Base-by-base conservation (phyloP, 2,329 filamentous ascomycete species). In the Cercospora zeae-maydis region DNA sequence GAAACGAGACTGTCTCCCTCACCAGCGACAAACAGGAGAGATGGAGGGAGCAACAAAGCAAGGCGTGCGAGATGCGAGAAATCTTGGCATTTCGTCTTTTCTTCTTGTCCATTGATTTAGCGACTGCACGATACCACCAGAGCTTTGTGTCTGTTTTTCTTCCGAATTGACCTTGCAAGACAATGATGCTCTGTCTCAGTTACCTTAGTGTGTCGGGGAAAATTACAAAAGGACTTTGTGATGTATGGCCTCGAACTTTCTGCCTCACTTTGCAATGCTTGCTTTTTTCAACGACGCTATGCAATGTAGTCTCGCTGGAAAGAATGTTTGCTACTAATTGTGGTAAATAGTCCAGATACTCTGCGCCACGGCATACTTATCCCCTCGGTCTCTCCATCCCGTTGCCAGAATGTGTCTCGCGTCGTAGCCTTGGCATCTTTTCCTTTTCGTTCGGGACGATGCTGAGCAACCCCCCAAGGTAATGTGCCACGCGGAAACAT, bases 51-150 rank as follows among this genome's bases (percentile, higher is more conserved):
- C 21, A 51, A 27, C 47, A 51, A 31, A 51, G 21, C 47, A 21
- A 24, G 47, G 36, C 36, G 36, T 39, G 47, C 21, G 47, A 51
- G 24, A 51, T 11, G 21, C 47, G 47, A 16, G 24, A n/a, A 49
- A 51, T 27, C 27, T 52, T 53, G 55, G 57, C 61, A 56, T 59
- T 51, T 51, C 45, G 42, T 27, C 24, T 31, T 31, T 14, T 31
- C 11, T 51, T 31, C 47, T 31, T 51, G 10, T 45, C 49, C 27
- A 21, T 63, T 51, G 61, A 63, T 56, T 63, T 63, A 59, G 56
- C 55, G 56, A 55, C 56, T 58, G 61, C 61, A 63, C 61, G 47
- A 59, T 63, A 63, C 61, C 61, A 63, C 61, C 45, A 63, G 49
- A 63, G 55, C 39, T 45, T n/a, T 58, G 55, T 33, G 37, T 58